These are phyloP conservation scores for Lagenaria siceraria DNA, from an alignment of 306 rosid genomes.

Conservation along the genomic window DNA sequence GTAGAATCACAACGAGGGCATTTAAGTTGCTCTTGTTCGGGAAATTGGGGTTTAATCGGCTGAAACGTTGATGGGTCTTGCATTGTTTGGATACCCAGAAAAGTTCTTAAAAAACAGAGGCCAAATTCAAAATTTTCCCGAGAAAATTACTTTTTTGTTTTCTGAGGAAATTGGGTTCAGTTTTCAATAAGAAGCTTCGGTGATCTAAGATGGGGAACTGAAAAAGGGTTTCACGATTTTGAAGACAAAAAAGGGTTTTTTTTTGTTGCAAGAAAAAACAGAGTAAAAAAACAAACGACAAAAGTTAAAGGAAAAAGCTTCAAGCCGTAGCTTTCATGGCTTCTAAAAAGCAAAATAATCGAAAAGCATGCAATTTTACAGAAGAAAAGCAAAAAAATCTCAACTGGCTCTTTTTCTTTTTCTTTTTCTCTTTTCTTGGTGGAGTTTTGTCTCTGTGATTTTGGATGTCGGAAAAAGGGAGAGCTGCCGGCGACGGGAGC, in stretches of 20 bases:
- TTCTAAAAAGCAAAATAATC: neutral
- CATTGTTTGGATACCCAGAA: slow-evolving; percentile 25
- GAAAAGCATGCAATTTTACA: neutral
- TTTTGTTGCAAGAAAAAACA: neutral
- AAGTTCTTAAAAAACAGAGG: neutral
- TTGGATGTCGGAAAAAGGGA: neutral
- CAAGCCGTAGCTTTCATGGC: slow-evolving; percentile 8
- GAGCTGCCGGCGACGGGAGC: neutral
- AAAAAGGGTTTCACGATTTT: neutral
- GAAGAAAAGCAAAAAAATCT: neutral
- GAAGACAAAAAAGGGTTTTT: neutral
- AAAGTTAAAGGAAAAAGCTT: neutral
- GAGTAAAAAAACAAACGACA: neutral
- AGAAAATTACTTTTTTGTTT: neutral
- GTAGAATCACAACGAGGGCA: slow-evolving; percentile 84
- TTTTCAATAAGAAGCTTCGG: neutral
- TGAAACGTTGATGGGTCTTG: slow-evolving; percentile 49
- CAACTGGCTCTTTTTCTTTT: neutral
- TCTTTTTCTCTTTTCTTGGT: neutral
- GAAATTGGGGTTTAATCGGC: slow-evolving; percentile 49
- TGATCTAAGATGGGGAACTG: neutral
- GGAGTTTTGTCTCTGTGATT: neutral
- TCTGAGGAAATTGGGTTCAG: neutral
- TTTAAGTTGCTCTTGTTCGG: slow-evolving; percentile 75
- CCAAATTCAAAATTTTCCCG: neutral